Evolutionary conservation across 441 rosid species (phyloP).

Genomic region (Gossypium trilobum): DNA sequence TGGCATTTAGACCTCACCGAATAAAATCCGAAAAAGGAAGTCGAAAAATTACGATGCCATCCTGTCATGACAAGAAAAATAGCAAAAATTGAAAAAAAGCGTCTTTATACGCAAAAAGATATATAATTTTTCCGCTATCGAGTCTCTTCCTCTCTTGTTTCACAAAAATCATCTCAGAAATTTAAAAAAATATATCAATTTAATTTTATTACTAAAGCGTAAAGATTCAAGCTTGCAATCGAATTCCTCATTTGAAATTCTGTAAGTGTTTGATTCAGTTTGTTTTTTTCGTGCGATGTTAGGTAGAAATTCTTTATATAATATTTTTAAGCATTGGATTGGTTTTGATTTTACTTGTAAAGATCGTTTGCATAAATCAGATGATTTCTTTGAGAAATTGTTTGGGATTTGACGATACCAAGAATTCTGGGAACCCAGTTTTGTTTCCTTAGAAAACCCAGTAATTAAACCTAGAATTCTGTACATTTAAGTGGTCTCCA

Average conservation of each 20-base stretch:
- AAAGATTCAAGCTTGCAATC: not conserved
- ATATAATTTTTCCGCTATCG: not conserved
- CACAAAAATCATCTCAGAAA: not conserved
- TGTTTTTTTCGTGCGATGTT: not conserved
- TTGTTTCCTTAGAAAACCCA: conserved; percentile 8
- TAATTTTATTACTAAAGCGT: not conserved
- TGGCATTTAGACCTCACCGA: not conserved
- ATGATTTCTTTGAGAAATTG: not conserved
- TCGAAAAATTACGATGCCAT: conserved; percentile 22
- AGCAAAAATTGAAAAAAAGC: not conserved
- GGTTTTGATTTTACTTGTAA: not conserved
- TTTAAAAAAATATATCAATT: not conserved
- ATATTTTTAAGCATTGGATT: not conserved
- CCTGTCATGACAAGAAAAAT: conserved; percentile 12
- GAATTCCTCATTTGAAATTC: not conserved
- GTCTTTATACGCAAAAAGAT: not conserved
- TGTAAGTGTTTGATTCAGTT: conserved; percentile 12
- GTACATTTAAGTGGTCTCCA: not conserved
- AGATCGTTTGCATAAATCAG: conserved; percentile 3
- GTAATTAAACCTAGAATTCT: not conserved
- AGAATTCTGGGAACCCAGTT: conserved; percentile 6
- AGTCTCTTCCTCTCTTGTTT: not conserved
- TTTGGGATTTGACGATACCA: not conserved
- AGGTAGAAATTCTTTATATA: not conserved
- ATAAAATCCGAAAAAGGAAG: not conserved